Percentiles rank a stretch among this genome's conserved stretches.
Evolutionary conservation across 176 grass and related monocot genomes (phyloP).

Genomic region (Oryza longistaminata): DNA sequence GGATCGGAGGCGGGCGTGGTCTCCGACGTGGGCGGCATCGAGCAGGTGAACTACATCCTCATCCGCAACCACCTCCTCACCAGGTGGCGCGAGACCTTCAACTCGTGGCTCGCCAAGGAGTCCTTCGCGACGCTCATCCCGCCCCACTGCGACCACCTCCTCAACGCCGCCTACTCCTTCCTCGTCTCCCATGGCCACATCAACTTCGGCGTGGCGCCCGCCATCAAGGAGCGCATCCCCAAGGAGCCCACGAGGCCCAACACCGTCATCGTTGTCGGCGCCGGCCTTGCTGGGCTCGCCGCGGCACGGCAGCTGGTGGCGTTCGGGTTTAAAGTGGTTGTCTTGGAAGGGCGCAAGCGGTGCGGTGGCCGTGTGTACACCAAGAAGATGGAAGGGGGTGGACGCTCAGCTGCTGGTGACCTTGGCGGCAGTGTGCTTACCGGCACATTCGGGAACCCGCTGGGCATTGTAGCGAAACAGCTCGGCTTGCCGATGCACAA

Average conservation of each 20-base stretch:
- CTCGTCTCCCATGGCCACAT: slow-evolving; percentile 80
- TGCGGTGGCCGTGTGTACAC: slow-evolving; percentile 92
- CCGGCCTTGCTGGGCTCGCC: slow-evolving; percentile 78
- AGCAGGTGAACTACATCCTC: slow-evolving; percentile 99
- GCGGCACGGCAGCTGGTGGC: slow-evolving; percentile 79
- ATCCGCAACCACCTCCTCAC: slow-evolving; percentile 90
- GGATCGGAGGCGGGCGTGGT: slow-evolving; percentile 96
- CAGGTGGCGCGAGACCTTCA: slow-evolving; percentile 80
- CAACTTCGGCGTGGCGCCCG: slow-evolving; percentile 83
- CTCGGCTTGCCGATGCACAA: slow-evolving; percentile 76
- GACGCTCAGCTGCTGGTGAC: slow-evolving; percentile 69
- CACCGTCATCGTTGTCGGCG: slow-evolving; percentile 65
- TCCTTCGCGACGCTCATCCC: slow-evolving; percentile 61
- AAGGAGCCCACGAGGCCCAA: slow-evolving; percentile 68
- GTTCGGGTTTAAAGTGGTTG: slow-evolving; percentile 77
- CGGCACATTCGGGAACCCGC: slow-evolving; percentile 74
- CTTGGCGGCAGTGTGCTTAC: slow-evolving; percentile 95
- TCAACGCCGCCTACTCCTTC: slow-evolving; percentile 84
- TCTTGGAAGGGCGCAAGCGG: slow-evolving; percentile 88
- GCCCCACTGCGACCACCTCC: slow-evolving; percentile 75
- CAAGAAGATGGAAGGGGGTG: slow-evolving; percentile 88
- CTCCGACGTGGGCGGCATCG: slow-evolving; percentile 86
- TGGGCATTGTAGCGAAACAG: slow-evolving; percentile 75
- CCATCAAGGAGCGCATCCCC: slow-evolving; percentile 80
- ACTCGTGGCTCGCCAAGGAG: slow-evolving; percentile 79